A percentile compares a stretch with the other conserved stretches of the same genome.
phyloP scores from a whole-genome alignment of 805 yeast species.

The Nadsonia fulvescens region DNA sequence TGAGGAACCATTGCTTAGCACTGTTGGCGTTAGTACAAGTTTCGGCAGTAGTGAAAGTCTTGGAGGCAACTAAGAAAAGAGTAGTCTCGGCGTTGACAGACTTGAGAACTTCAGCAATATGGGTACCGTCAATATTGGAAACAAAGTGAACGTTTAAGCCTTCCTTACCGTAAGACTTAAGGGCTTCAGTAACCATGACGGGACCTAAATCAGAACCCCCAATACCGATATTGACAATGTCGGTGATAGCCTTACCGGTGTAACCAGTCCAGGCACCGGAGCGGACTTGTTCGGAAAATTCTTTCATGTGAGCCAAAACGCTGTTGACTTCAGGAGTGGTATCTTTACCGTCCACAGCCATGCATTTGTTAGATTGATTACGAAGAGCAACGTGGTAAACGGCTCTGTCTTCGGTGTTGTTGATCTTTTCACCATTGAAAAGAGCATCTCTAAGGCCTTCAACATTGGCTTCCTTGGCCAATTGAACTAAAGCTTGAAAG shows the following conservation, averaged over 20 bases:
- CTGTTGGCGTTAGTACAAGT: slow-evolving; percentile 90
- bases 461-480: slow-evolving; percentile 83
- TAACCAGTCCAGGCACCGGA: slow-evolving; percentile 94
- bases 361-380: slow-evolving; percentile 69
- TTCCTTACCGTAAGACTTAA: slow-evolving; percentile 71
- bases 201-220: slow-evolving; percentile 99
- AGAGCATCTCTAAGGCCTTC: slow-evolving; percentile 74
- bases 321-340: slow-evolving; percentile 84
- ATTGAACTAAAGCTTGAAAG: slow-evolving; percentile 41
- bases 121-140: slow-evolving; percentile 97
- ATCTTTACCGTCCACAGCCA: slow-evolving; percentile 78
- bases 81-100: slow-evolving; percentile 76
- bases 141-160: slow-evolving; percentile 72
- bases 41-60: slow-evolving; percentile 98
- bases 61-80: slow-evolving; percentile 69
- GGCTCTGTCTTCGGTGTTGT: slow-evolving; percentile 82
- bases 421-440: slow-evolving; percentile 88
- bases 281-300: slow-evolving; percentile 77
- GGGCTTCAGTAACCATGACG: slow-evolving; percentile 97
- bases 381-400: slow-evolving; percentile 94
- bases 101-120: slow-evolving; percentile 63
- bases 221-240: slow-evolving; percentile 92
- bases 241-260: slow-evolving; percentile 86
- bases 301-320: slow-evolving; percentile 91
- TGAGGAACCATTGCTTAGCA: slow-evolving; percentile 89